These are phyloP conservation scores for Dianthus caryophyllus DNA, from an alignment of 148 eudicot species.

Conservation along the genomic window DNA sequence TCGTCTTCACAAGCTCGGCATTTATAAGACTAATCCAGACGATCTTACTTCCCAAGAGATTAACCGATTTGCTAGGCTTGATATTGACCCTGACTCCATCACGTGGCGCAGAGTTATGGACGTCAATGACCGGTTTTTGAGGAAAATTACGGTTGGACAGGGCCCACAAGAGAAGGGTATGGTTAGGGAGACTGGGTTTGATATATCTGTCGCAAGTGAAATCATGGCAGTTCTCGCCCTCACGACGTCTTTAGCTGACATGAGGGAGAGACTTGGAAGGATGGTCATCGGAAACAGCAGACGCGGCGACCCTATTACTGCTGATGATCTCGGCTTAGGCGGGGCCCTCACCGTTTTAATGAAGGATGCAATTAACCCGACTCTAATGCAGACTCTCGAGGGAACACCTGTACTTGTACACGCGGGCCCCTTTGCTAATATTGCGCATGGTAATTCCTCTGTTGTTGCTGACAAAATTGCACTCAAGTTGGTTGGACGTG, in stretches of 20 bases:
- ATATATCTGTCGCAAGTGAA: slow-evolving; percentile 95
- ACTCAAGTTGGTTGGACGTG: too few species aligned
- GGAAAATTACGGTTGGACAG: slow-evolving; percentile 84
- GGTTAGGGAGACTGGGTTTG: slow-evolving; percentile 96
- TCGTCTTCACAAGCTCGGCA: slow-evolving; percentile 81
- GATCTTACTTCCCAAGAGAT: slow-evolving; percentile 76
- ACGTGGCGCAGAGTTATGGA: slow-evolving; percentile 99
- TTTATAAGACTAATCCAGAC: slow-evolving; percentile 69
- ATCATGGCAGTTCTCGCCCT: slow-evolving; percentile 98
- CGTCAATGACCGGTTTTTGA: slow-evolving; percentile 90
- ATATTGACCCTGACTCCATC: slow-evolving; percentile 71
- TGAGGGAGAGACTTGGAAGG: slow-evolving; percentile 92
- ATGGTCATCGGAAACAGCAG: slow-evolving; percentile 93
- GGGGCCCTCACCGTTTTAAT: slow-evolving; percentile 89
- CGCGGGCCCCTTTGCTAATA: slow-evolving; percentile 96
- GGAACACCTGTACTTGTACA: slow-evolving; percentile 98
- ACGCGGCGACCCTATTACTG: slow-evolving; percentile 89
- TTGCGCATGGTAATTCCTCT: slow-evolving; percentile 96
- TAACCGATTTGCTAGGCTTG: slow-evolving; percentile 85
- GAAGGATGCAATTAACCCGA: slow-evolving; percentile 97
- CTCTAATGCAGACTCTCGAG: slow-evolving; percentile 96
- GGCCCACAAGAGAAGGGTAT: slow-evolving; percentile 97
- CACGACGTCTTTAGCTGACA: slow-evolving; percentile 79
- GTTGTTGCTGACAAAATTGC: too few species aligned
- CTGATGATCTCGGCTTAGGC: slow-evolving; percentile 93